Conservation (phyloP, 2,329 filamentous ascomycete genomes). For the Aureobasidium vineae region DNA sequence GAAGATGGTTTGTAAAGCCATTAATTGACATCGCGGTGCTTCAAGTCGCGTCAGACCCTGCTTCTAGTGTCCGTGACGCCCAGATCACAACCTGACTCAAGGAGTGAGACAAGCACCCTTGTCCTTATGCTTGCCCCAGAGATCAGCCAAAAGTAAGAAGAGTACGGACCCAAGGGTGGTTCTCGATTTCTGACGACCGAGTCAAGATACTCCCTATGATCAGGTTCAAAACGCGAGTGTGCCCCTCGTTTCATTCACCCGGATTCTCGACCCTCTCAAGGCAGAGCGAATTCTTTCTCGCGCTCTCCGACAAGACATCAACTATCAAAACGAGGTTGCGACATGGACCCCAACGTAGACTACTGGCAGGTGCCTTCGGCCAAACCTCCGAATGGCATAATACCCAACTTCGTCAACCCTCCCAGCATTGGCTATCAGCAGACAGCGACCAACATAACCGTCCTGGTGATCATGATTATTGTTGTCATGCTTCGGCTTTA, state of each 20-base stretch:
- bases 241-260: not conserved
- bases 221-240: not conserved
- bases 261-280: not conserved
- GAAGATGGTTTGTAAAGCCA: not conserved
- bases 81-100: conserved; percentile 17
- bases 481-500: conserved; percentile 21
- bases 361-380: conserved; percentile 20
- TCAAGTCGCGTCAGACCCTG: not conserved
- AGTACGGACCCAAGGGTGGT: conserved; percentile 7
- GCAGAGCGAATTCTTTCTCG: not conserved
- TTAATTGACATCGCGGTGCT: not conserved
- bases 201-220: not conserved
- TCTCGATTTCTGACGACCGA: not conserved
- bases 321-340: not conserved
- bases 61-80: not conserved
- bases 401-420: conserved; percentile 22
- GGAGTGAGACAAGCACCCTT: conserved; percentile 16
- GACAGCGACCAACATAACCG: conserved; percentile 16
- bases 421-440: conserved; percentile 2
- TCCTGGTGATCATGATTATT: not conserved
- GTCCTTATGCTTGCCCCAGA: not conserved
- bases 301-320: not conserved
- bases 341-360: conserved; percentile 9
- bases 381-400: conserved; percentile 13
- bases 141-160: conserved; percentile 17